These are phyloP conservation scores for Podospora comata DNA, from an alignment of 495 filamentous ascomycete genomes.

Conservation along the genomic window DNA sequence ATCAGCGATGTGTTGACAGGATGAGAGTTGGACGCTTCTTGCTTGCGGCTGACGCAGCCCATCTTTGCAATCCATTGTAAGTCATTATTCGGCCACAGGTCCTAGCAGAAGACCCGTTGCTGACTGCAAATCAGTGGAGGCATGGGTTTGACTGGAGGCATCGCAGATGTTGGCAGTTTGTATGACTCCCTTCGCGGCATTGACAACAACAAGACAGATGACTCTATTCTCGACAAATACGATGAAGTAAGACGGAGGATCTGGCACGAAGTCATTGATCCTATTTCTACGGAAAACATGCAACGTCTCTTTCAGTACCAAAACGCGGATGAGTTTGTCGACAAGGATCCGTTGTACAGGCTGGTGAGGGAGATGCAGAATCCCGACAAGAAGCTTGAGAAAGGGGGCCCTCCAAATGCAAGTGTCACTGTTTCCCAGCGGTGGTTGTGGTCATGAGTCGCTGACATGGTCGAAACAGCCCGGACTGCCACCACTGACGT, in stretches of 20 bases:
- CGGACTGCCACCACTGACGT: slow-evolving; percentile 32
- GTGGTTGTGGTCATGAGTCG: slow-evolving; percentile 21
- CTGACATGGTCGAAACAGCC: slow-evolving; percentile 31
- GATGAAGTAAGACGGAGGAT: slow-evolving; percentile 55
- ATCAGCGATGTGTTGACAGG: slow-evolving; percentile 56
- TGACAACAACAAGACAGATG: slow-evolving; percentile 51
- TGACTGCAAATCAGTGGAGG: slow-evolving; percentile 41
- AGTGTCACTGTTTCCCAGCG: neutral
- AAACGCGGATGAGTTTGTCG: slow-evolving; percentile 34
- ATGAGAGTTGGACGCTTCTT: slow-evolving; percentile 57
- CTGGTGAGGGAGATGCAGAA: slow-evolving; percentile 27
- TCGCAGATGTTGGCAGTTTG: slow-evolving; percentile 58
- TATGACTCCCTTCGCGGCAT: slow-evolving; percentile 57
- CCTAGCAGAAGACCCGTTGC: neutral
- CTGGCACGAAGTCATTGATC: slow-evolving; percentile 54
- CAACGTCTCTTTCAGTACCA: slow-evolving; percentile 36
- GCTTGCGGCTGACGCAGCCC: slow-evolving; percentile 59
- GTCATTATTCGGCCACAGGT: neutral
- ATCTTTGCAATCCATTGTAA: slow-evolving; percentile 51
- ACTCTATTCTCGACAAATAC: slow-evolving; percentile 55
- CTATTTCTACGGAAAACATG: slow-evolving; percentile 54
- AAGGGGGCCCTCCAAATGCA: neutral
- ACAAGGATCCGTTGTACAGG: slow-evolving; percentile 42
- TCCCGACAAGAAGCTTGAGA: neutral
- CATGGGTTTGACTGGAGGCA: slow-evolving; percentile 59